Evolutionary conservation across 345 rosid species (phyloP), one percentile per base, ranked within the genome.

Genomic region (Lenwebbia sp.): DNA sequence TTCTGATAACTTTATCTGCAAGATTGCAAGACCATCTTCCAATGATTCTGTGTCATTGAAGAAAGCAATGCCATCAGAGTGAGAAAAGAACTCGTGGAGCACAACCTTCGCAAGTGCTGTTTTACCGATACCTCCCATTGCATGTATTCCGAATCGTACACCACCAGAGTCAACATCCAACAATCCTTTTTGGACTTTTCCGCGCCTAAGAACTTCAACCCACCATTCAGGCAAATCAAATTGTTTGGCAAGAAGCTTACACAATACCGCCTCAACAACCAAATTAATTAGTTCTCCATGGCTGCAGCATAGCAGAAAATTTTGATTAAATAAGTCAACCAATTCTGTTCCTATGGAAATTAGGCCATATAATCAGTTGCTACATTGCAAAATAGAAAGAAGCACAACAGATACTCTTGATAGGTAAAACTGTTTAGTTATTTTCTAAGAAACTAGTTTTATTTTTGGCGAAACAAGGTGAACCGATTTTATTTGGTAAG

Each of bases 101-200:
- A 85, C 8, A 40, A 26, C 15, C 44, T 85, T 78, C 9, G 87
- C 87, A 37, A 52, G 76, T 7, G 60, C 8, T 22, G 86, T 85
- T 81, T 85, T 85, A 9, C 86, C 86, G 6, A 52, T 26, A 1
- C 87, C 87, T 25, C 55, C 84, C 14, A 54, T 14, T 44, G 84
- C 84, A 44, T 9, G 9, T 10, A 85, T 54, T 1, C 84, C 28
- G 2, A 75, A 54, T 6, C 49, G 76, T 6, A 76, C 65, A 15
- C 13, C 87, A 54, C 3, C 15, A 37, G 76, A 15, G 7, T 44
- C 22, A 7, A 55, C 4, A 5, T 47, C 75, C 26, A 85, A 53
- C 30, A 15, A 33, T 17, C 54, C 28, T 0, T 53, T 19, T 5
- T 6, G n/a, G n/a, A n/a, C n/a, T n/a, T n/a, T n/a, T n/a, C n/a